Percentiles rank a stretch among this genome's conserved stretches.
These are phyloP conservation scores for Penicillium sp. DNA, from an alignment of 2,329 filamentous ascomycete genomes.

Conservation along the genomic window DNA sequence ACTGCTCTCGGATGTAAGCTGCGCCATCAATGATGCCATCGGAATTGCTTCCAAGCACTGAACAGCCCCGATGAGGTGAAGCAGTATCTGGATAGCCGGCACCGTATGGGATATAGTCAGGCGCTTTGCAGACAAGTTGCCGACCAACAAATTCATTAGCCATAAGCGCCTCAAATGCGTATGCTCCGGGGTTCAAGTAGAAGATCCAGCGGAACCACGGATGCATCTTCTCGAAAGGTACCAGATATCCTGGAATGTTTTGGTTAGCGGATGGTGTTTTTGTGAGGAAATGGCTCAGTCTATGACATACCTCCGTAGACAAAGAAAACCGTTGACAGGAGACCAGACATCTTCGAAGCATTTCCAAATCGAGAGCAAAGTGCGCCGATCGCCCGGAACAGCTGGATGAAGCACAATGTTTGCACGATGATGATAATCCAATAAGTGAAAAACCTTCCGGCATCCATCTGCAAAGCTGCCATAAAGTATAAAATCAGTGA, in stretches of 20 bases:
- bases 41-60: slow-evolving; percentile 35
- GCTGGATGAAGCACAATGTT: slow-evolving; percentile 56
- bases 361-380: slow-evolving; percentile 52
- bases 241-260: slow-evolving; percentile 57
- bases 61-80: slow-evolving; percentile 36
- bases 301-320: slow-evolving; percentile 52
- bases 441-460: slow-evolving; percentile 64
- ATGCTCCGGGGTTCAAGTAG: slow-evolving; percentile 67
- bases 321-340: slow-evolving; percentile 49
- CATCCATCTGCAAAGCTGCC: slow-evolving; percentile 55
- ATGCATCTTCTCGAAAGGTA: slow-evolving; percentile 62
- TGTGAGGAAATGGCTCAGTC: rapidly evolving
- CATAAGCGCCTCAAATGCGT: slow-evolving; percentile 68
- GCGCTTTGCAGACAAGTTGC: slow-evolving; percentile 56
- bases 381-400: slow-evolving; percentile 54
- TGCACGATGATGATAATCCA: slow-evolving; percentile 57
- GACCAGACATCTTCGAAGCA: slow-evolving; percentile 52
- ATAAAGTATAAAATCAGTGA: slow-evolving; percentile 65
- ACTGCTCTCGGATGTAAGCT: slow-evolving; percentile 58
- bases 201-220: slow-evolving; percentile 65
- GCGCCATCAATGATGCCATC: slow-evolving; percentile 52
- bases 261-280: neutral
- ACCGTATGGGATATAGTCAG: slow-evolving; percentile 52
- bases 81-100: slow-evolving; percentile 41
- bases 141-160: slow-evolving; percentile 69